These are phyloP conservation scores for Entomortierella parvispora DNA, from an alignment of 192 early-diverging fungal species.

Conservation along the genomic window DNA sequence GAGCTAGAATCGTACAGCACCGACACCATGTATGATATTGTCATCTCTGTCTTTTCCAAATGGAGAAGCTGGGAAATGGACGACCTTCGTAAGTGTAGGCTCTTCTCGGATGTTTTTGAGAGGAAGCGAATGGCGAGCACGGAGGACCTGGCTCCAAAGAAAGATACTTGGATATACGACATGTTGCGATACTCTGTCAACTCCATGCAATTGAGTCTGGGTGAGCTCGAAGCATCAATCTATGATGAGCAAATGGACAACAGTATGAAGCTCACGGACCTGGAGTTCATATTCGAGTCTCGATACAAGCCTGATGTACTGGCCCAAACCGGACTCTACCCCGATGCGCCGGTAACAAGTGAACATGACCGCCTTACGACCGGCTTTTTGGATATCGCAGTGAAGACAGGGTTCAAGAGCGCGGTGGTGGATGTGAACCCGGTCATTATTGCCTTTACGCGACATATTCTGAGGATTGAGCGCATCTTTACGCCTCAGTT, in stretches of 20 bases:
- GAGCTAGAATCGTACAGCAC: slow-evolving; percentile 51
- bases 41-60: slow-evolving; percentile 57
- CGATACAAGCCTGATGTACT: slow-evolving; percentile 45
- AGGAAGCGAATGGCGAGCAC: slow-evolving; percentile 23
- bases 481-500: slow-evolving; percentile 57
- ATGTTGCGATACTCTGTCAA: slow-evolving; percentile 41
- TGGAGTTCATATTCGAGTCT: slow-evolving; percentile 55
- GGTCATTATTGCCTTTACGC: slow-evolving; percentile 61
- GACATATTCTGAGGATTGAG: slow-evolving; percentile 66
- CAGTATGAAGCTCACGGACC: slow-evolving; percentile 41
- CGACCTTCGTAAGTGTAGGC: slow-evolving; percentile 52
- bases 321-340: slow-evolving; percentile 17
- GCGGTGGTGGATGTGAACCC: slow-evolving; percentile 61
- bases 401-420: slow-evolving; percentile 49
- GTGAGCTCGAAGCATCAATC: slow-evolving; percentile 55
- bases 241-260: slow-evolving; percentile 65
- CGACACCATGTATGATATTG: slow-evolving; percentile 56
- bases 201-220: slow-evolving; percentile 51
- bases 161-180: slow-evolving; percentile 34
- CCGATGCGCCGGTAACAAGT: slow-evolving; percentile 7
- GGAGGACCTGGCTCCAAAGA: slow-evolving; percentile 11
- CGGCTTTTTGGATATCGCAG: slow-evolving; percentile 57
- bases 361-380: slow-evolving; percentile 20
- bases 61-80: slow-evolving; percentile 76
- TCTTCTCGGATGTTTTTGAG: slow-evolving; percentile 62